Conservation (phyloP, 1,139 yeast genomes). For the Magnusiomyces paraingens region DNA sequence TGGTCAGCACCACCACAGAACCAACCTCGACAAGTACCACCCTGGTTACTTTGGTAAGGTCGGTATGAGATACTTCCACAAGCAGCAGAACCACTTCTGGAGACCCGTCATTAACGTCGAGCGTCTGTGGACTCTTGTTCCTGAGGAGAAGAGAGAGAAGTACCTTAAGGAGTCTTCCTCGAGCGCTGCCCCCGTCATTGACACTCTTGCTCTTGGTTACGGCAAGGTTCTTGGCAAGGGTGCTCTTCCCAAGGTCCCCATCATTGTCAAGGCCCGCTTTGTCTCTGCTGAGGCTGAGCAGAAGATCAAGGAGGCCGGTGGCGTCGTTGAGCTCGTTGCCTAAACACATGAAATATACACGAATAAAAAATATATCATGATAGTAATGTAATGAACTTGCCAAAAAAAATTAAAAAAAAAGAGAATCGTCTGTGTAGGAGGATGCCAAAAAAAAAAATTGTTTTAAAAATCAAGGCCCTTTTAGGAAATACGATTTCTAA, state of each 20-base stretch:
- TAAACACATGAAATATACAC: slow-evolving; percentile 37
- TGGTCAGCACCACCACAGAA: slow-evolving; percentile 99
- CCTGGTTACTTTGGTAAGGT: slow-evolving; percentile 99
- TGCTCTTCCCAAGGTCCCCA: slow-evolving; percentile 95
- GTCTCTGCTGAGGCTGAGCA: slow-evolving; percentile 99
- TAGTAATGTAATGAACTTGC: no score
- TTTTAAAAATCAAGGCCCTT: no score
- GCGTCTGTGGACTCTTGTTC: slow-evolving; percentile 97
- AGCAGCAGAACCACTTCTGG: slow-evolving; percentile 95
- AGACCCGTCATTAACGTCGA: slow-evolving; percentile 97
- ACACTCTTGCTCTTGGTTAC: slow-evolving; percentile 99
- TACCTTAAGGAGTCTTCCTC: slow-evolving; percentile 80
- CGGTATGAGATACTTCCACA: slow-evolving; percentile 99
- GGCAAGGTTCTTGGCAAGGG: slow-evolving; percentile 99
- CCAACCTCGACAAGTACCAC: slow-evolving; percentile 97
- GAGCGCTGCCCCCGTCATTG: slow-evolving; percentile 97
- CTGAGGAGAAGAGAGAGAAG: slow-evolving; percentile 91
- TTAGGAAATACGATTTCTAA: no score
- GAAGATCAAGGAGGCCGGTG: slow-evolving; percentile 99
- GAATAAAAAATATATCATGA: no score
- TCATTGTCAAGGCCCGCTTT: slow-evolving; percentile 98
- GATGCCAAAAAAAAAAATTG: no score
- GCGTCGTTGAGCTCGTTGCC: slow-evolving; percentile 99
- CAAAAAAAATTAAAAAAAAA: no score
- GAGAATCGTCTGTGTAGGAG: no score